phyloP scores from a whole-genome alignment of 2,329 filamentous ascomycete species.

The Atkinsonella texensis region DNA sequence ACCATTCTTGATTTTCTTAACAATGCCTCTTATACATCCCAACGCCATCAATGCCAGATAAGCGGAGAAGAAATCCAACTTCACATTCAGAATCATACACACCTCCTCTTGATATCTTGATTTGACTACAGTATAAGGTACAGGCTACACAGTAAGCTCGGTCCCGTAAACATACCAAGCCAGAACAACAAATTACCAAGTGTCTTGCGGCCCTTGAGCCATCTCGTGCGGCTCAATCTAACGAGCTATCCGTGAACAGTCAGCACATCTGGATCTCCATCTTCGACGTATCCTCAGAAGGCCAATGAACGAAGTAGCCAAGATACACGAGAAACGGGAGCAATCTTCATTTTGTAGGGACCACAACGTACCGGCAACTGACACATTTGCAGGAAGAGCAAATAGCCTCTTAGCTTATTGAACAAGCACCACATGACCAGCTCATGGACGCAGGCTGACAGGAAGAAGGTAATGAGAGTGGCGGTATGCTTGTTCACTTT shows the following conservation, averaged over 20 bases:
- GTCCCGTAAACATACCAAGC: conserved; percentile 66
- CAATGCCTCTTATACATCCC: not conserved
- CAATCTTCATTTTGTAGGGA: not conserved
- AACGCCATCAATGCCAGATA: not conserved
- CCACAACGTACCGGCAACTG: conserved; percentile 50
- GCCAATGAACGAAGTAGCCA: too few species aligned
- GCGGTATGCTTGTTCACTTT: conserved; percentile 58
- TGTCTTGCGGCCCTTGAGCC: conserved; percentile 48
- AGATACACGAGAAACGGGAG: too few species aligned
- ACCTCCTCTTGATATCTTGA: not conserved
- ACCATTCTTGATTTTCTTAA: not conserved
- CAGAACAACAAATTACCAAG: conserved; percentile 68
- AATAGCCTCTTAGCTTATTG: conserved; percentile 62
- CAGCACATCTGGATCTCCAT: not conserved
- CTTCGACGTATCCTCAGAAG: not conserved
- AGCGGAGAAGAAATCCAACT: not conserved
- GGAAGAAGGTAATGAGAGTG: conserved; percentile 63
- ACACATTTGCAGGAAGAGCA: conserved; percentile 61
- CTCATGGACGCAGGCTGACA: conserved; percentile 62
- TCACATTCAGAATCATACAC: not conserved
- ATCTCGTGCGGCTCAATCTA: conserved; percentile 51
- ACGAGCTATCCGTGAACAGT: conserved; percentile 35
- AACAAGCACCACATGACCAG: conserved; percentile 73
- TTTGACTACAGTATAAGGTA: conserved; percentile 40
- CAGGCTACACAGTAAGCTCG: conserved; percentile 52